Conservation (phyloP, 1,284 basidiomycete genomes). For the Ustilago crameri region DNA sequence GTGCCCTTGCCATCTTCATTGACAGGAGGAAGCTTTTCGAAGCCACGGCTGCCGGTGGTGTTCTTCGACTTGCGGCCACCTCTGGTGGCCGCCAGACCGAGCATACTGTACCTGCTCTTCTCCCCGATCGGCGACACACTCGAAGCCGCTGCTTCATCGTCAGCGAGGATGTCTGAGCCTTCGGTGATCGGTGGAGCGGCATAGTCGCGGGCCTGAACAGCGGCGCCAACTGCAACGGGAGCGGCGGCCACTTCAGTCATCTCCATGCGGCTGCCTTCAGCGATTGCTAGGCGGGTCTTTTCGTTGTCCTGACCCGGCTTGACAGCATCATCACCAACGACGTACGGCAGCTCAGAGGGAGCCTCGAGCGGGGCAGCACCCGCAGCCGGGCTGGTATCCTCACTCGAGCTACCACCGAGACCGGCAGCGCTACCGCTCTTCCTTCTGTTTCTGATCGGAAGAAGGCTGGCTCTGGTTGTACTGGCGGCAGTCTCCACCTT, state of each 20-base stretch:
- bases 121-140: constrained; percentile 15
- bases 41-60: constrained; percentile 28
- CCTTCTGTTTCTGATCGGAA: constrained; percentile 25
- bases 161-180: constrained; percentile 22
- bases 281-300: not conserved
- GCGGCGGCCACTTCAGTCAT: constrained; percentile 6
- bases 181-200: constrained; percentile 21
- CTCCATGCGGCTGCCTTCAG: no score
- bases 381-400: constrained; percentile 2
- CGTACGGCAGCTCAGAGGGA: constrained; percentile 43
- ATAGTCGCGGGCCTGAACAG: constrained; percentile 25
- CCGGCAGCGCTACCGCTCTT: constrained; percentile 8
- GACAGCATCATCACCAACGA: constrained; percentile 26
- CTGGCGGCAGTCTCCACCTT: constrained; percentile 6
- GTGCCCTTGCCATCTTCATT: constrained; percentile 20
- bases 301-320: no score
- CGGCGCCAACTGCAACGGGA: constrained; percentile 6
- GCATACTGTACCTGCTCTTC: constrained; percentile 32
- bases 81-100: constrained; percentile 27
- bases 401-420: constrained; percentile 8
- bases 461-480: constrained; percentile 10
- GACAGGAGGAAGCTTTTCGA: constrained; percentile 38
- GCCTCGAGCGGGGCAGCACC: constrained; percentile 3
- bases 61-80: constrained; percentile 22
- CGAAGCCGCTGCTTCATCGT: constrained; percentile 26